Evolutionary conservation across 2,329 filamentous ascomycete species (phyloP), one percentile per base, ranked within the genome.

Genomic region (Thermothelomyces thermophilus): DNA sequence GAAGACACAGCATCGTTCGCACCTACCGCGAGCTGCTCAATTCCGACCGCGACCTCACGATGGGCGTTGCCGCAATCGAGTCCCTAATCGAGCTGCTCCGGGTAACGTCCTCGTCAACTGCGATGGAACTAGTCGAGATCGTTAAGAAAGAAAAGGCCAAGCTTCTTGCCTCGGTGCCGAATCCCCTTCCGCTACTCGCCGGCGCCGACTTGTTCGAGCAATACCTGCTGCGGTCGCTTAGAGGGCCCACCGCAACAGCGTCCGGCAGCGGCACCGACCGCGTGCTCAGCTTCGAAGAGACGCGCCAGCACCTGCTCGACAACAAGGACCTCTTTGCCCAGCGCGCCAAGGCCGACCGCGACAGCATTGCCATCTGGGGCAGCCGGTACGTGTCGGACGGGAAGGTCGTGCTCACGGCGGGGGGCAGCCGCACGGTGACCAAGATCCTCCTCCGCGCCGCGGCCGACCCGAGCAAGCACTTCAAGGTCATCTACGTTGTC

Each of bases 201-300:
- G 93, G 93, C 62, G 95, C 90, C 53, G 90, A 96, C 67, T 82
- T 97, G 52, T 97, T 98, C 74, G 87, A 93, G 66, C 86, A 91
- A 65, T 97, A 95, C 70, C 81, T 98, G 60, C 85, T 95, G 62
- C 82, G 83, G 50, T 89, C 77, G 56, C 74, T 84, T 64, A 78
- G 77, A 70, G 73, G 77, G 70, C 74, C 76, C 57, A 50, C 62
- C 51, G 54, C 55, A 45, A 69, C 71, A 44, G 63, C 64, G 41
- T 65, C 56, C 35, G 49, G 53, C 39, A 51, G 45, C 53, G 50
- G 37, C 37, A 47, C 55, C 41, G 53, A 51, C 53, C 52, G 41
- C 41, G 44, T 73, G 62, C 60, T 76, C 56, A 83, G 86, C 64
- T 97, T 97, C 68, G 86, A 90, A 56, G 81, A 84, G 44, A 86